These are phyloP conservation scores for Scedosporium apiospermum DNA, from an alignment of 2,329 filamentous ascomycete genomes.

Conservation along the genomic window DNA sequence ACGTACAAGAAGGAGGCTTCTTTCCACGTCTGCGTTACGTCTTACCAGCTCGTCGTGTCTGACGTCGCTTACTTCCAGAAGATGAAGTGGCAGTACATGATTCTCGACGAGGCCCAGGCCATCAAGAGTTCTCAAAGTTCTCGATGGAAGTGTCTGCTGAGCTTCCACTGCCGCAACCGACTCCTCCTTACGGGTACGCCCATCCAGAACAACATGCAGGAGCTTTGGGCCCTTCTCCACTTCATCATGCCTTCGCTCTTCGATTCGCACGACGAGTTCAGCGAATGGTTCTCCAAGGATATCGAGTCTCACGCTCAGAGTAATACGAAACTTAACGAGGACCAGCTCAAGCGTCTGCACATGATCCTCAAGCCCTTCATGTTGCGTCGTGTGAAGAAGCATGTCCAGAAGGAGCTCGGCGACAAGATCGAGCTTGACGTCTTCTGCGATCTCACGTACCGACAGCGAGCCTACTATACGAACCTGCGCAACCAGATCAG, in stretches of 20 bases:
- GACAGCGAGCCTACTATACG: constrained; percentile 86
- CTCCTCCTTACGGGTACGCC: constrained; percentile 91
- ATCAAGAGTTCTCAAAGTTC: constrained; percentile 98
- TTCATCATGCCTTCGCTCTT: constrained; percentile 99
- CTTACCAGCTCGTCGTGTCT: constrained; percentile 92
- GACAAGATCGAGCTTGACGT: constrained; percentile 98
- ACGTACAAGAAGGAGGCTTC: constrained; percentile 89
- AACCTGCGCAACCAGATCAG: constrained; percentile 95
- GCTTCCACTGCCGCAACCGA: constrained; percentile 91
- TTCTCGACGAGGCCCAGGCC: constrained; percentile 94
- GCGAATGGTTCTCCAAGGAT: constrained; percentile 89
- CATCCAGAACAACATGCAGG: constrained; percentile 99
- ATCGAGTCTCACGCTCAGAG: constrained; percentile 98
- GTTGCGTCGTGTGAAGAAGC: constrained; percentile 98
- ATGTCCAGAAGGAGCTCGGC: constrained; percentile 96
- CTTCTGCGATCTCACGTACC: constrained; percentile 93
- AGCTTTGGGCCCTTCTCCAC: constrained; percentile 92
- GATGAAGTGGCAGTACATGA: constrained; percentile 99
- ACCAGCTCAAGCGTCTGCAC: constrained; percentile 90
- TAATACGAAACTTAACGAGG: constrained; percentile 98
- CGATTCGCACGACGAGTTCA: constrained; percentile 87
- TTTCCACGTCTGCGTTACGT: constrained; percentile 94
- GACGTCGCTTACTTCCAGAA: constrained; percentile 98
- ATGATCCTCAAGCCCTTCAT: constrained; percentile 99
- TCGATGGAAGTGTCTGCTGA: constrained; percentile 89